Evolutionary conservation across 164 flowering plant species (phyloP), one percentile per base, ranked within the genome.

Genomic region (Vitis rupestris): DNA sequence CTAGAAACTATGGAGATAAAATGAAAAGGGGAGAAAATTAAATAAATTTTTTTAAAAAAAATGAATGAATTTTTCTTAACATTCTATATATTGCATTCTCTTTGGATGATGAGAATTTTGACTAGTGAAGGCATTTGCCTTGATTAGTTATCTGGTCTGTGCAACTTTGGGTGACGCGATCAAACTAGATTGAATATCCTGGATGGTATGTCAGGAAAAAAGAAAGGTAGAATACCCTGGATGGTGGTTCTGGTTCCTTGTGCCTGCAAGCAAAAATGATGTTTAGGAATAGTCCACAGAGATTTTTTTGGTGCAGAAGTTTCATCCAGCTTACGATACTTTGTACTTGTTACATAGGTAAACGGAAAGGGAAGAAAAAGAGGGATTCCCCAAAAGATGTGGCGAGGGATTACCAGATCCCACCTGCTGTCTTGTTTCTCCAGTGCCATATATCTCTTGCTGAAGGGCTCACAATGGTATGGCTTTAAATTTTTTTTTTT

Each of bases 381-480:
- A 86, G 75, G 74, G 97, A 87, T 63, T 70, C 76, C 7, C 10
- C 73, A 23, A 93, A 86, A 73, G 98, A 93, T 64, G 50, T 64
- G 48, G 76, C 68, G 1, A 84, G 71, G 70, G 97, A 90, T 71
- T 64, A 74, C 66, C 87, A 74, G 63, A 67, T 86, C 61, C 82
- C 91, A 50, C 92, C 97, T 10, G 70, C 83, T 13, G 77, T 91
- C 57, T 68, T 83, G 78, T 80, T 90, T 67, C 85, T 91, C 74
- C 97, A 88, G 82, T 93, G 97, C 77, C 85, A 93, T 56, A 80
- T 88, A 55, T 88, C 77, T 78, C 85, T 96, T 17, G 88, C 97
- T 10, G 95, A 96, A 83, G 98, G 98, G 68, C 94, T 93, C 16
- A 77, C 93, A 47, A 81, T 89, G 97, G 99, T 91, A 90, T 78